These are phyloP conservation scores for Fusarium albosuccineum DNA, from an alignment of 2,329 filamentous ascomycete species.

Conservation along the genomic window DNA sequence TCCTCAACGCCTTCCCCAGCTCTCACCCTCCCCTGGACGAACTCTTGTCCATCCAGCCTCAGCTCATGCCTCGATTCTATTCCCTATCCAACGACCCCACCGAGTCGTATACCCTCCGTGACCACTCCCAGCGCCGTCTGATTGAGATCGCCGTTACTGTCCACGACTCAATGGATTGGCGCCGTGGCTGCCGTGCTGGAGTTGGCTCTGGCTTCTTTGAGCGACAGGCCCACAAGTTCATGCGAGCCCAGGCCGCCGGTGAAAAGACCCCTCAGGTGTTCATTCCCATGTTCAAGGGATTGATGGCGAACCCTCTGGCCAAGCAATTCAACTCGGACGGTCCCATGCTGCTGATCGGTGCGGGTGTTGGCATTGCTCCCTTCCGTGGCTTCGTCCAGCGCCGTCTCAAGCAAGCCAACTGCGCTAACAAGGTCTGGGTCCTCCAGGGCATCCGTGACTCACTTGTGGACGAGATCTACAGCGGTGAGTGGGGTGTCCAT, in stretches of 20 bases:
- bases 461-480: slow-evolving; percentile 94
- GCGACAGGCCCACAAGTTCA: slow-evolving; percentile 79
- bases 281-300: slow-evolving; percentile 96
- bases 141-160: slow-evolving; percentile 98
- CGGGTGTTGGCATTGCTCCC: slow-evolving; percentile 95
- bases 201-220: slow-evolving; percentile 96
- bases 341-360: slow-evolving; percentile 97
- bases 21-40: slow-evolving; percentile 87
- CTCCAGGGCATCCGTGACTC: slow-evolving; percentile 95
- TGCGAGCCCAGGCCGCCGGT: slow-evolving; percentile 75
- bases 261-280: slow-evolving; percentile 72
- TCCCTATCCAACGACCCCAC: slow-evolving; percentile 97
- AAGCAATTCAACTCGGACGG: slow-evolving; percentile 93
- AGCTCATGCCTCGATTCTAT: slow-evolving; percentile 98
- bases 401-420: slow-evolving; percentile 92
- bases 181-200: slow-evolving; percentile 78
- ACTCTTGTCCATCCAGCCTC: slow-evolving; percentile 83
- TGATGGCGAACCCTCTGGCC: slow-evolving; percentile 97
- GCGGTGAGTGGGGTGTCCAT: slow-evolving; percentile 94
- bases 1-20: slow-evolving; percentile 92
- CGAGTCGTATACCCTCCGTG: slow-evolving; percentile 76
- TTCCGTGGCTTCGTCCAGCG: slow-evolving; percentile 98
- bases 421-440: slow-evolving; percentile 98
- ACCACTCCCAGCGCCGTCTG: slow-evolving; percentile 79
- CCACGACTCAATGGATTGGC: slow-evolving; percentile 88